Evolutionary conservation across 768 basidiomycete species (phyloP).

Genomic region (Paxillus rubicundulus): DNA sequence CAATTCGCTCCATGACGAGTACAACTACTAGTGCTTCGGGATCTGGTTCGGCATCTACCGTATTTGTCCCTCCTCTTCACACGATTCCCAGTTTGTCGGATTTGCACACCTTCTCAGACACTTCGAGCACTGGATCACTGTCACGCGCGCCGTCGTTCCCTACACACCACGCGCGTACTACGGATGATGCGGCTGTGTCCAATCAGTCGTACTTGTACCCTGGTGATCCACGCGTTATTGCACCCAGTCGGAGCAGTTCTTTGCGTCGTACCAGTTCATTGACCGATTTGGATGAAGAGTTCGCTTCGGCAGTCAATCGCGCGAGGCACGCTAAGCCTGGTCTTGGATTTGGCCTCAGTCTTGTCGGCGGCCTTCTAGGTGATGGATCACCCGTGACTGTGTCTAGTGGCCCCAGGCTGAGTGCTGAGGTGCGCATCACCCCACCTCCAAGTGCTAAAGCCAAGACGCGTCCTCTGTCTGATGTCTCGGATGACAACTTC

Average conservation of each 20-base stretch:
- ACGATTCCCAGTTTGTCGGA: conserved; percentile 72
- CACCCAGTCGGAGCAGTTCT: conserved; percentile 59
- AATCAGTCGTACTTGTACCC: conserved; percentile 67
- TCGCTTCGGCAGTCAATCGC: conserved; percentile 42
- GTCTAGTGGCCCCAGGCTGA: conserved; percentile 57
- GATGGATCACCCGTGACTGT: conserved; percentile 69
- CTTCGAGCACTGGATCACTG: conserved; percentile 38
- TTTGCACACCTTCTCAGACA: conserved; percentile 44
- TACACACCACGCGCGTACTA: conserved; percentile 61
- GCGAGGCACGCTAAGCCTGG: conserved; percentile 42
- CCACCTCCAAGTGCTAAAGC: conserved; percentile 43
- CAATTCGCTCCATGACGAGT: conserved; percentile 56
- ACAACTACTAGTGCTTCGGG: conserved; percentile 37
- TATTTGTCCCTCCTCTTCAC: conserved; percentile 75
- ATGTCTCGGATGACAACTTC: conserved; percentile 46
- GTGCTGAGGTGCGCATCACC: conserved; percentile 42
- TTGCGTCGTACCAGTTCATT: conserved; percentile 68
- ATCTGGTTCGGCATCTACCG: conserved; percentile 65
- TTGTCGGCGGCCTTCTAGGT: conserved; percentile 42
- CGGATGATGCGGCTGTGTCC: conserved; percentile 71
- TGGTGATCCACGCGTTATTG: conserved; percentile 71
- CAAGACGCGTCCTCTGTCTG: conserved; percentile 27
- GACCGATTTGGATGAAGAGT: conserved; percentile 70
- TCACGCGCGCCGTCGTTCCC: conserved; percentile 48
- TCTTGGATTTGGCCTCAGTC: conserved; percentile 43